Percentiles rank a stretch among this genome's conserved stretches.
phyloP scores from a whole-genome alignment of 176 grass and related monocot genomes.

The Eleusine indica region DNA sequence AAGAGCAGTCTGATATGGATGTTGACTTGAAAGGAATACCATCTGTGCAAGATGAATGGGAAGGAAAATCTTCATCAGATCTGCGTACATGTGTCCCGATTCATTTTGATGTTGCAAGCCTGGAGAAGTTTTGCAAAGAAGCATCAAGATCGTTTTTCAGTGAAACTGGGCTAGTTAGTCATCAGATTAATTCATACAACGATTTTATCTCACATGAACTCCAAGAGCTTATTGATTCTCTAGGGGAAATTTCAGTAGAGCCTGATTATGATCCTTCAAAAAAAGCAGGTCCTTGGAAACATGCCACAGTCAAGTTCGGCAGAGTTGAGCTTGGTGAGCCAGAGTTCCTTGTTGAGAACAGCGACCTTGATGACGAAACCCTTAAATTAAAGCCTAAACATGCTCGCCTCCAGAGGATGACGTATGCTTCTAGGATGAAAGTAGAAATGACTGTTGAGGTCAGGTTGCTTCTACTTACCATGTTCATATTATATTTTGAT shows the following conservation, averaged over 20 bases:
- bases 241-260: conserved; percentile 65
- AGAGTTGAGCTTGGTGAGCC: conserved; percentile 57
- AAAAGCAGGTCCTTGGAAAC: conserved; percentile 54
- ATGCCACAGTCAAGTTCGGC: conserved; percentile 71
- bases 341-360: conserved; percentile 43
- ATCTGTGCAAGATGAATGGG: conserved; percentile 16
- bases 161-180: conserved; percentile 60
- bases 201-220: conserved; percentile 75
- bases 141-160: conserved; percentile 62
- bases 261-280: conserved; percentile 81
- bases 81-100: neutral
- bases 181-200: conserved; percentile 85
- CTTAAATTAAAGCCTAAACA: conserved; percentile 71
- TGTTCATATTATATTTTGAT: neutral
- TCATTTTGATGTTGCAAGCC: conserved; percentile 38
- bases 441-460: conserved; percentile 75
- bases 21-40: conserved; percentile 24
- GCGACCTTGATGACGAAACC: conserved; percentile 36
- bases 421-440: conserved; percentile 68
- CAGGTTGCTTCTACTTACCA: conserved; percentile 5
- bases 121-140: conserved; percentile 82
- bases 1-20: conserved; percentile 35
- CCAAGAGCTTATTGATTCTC: conserved; percentile 66
- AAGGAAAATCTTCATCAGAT: conserved; percentile 17
- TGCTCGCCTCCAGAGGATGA: conserved; percentile 89